These are phyloP conservation scores for Cercophora samala DNA, from an alignment of 495 filamentous ascomycete genomes.

Conservation along the genomic window DNA sequence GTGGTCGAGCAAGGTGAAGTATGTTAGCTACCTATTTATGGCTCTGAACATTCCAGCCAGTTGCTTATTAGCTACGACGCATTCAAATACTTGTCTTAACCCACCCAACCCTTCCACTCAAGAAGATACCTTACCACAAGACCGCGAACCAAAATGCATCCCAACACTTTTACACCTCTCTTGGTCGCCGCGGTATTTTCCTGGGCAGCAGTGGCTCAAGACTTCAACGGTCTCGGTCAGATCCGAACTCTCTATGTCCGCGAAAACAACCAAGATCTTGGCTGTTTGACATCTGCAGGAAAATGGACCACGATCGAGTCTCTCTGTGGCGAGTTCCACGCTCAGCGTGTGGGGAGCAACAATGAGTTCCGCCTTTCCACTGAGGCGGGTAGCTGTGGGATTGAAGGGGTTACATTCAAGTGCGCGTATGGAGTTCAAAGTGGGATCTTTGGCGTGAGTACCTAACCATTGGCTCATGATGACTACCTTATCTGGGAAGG, in stretches of 20 bases:
- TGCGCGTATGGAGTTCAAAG: conserved; percentile 2
- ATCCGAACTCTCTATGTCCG: conserved; percentile 19
- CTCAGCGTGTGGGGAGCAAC: not conserved
- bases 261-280: conserved; percentile 13
- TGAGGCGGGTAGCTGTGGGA: conserved; percentile 2
- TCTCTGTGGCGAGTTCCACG: conserved; percentile 13
- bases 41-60: not conserved
- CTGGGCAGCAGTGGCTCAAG: not conserved
- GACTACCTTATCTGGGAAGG: not conserved
- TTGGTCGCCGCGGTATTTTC: not conserved
- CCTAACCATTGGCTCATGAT: not conserved
- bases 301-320: conserved; percentile 20
- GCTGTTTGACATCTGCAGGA: conserved; percentile 18
- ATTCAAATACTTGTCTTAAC: not conserved
- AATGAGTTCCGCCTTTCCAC: conserved; percentile 6
- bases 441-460: conserved; percentile 16
- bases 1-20: too few species aligned
- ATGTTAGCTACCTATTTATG: not conserved
- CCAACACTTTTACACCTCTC: not conserved
- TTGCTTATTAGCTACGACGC: not conserved
- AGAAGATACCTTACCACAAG: not conserved
- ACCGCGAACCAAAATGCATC: not conserved
- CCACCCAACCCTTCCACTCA: too few species aligned
- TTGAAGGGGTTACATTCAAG: conserved; percentile 10
- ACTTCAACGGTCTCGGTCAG: conserved; percentile 16